Base-by-base conservation (phyloP, 352 stramenopile genomes). In the Phytophthora kernoviae region DNA sequence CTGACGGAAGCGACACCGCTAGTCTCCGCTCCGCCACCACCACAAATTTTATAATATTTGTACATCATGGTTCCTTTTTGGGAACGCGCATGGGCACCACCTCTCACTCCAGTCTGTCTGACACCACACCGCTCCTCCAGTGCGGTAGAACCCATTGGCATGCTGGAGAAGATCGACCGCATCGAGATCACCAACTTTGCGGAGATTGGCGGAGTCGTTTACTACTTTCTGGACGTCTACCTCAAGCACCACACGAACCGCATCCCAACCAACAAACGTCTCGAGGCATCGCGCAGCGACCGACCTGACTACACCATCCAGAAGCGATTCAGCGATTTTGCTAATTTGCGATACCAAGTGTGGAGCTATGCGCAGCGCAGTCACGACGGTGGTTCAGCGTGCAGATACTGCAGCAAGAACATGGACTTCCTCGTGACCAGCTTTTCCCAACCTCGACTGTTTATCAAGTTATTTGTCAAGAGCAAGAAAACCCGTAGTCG, bases 191-290 rank as follows among this genome's bases (percentile, higher is more conserved):
- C 43, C 30, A 62, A 70, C 36, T 73, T 79, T 54, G 69, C 65
- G 24, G 58, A 72, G 20, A 62, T 78, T 32, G 45, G 69, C 22
- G 72, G 72, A 32, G 62, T 75, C 33, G 57, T 75, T 17, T 73
- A 80, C 57, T 84, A 77, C 41, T 74, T 79, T 21, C 20, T 88
- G 18, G 75, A 79, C 51, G 68, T 88, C 17, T 88, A 75, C 18
- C 57, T 81, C 22, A 75, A 75, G 40, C 74, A 75, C 50, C 65
- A 69, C 32, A 74, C 50, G 32, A 72, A 76, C 45, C 54, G 48
- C 20, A 68, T 70, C 50, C 39, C 62, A 47, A 48, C 43, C 33
- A 50, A 56, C 51, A 48, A 55, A 30, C 36, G 39, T 15, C 56
- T 65, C 21, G 55, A 54, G 8, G 40, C 58, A 15, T 40, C 45